These are phyloP conservation scores for Chlamydomonas schloesseri DNA, from an alignment of 139 green algal genomes.

Conservation along the genomic window DNA sequence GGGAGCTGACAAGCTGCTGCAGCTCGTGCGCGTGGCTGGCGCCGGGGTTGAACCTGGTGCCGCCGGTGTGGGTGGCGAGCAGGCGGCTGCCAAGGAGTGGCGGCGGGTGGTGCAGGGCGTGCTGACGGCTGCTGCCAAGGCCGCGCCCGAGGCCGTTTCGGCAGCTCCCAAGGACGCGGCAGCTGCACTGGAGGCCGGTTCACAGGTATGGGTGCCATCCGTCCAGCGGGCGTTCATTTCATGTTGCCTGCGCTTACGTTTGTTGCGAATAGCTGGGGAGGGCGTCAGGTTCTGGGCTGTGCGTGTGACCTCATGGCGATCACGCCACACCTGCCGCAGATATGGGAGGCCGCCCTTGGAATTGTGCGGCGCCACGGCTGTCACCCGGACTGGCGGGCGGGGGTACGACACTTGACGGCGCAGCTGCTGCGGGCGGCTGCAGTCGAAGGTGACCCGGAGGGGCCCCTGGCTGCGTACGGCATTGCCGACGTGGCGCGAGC, in stretches of 20 bases:
- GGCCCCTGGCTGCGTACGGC: neutral
- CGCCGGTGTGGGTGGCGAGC: too few relatives aligned
- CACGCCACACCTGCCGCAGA: neutral
- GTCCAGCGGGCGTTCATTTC: too few relatives aligned
- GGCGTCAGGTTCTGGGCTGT: too few relatives aligned
- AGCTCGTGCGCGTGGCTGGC: neutral
- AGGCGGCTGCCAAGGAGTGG: neutral
- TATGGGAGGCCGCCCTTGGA: neutral
- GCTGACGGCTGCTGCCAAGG: neutral
- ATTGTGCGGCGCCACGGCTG: neutral
- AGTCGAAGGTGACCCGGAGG: neutral
- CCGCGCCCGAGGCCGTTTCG: neutral
- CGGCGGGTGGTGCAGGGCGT: neutral
- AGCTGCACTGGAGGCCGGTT: too few relatives aligned
- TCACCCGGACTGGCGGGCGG: conserved; percentile 12
- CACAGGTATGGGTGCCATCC: too few relatives aligned
- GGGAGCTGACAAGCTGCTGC: neutral
- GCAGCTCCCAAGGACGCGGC: too few relatives aligned
- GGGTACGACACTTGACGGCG: neutral
- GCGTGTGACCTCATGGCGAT: too few relatives aligned
- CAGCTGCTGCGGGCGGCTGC: neutral
- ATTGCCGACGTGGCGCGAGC: neutral
- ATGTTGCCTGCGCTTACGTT: too few relatives aligned
- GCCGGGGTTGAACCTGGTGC: neutral
- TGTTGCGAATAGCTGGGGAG: too few relatives aligned